Percentiles rank a stretch among this genome's conserved stretches.
Conservation (phyloP, 257 asterid species). For the Penstemon davidsonii region DNA sequence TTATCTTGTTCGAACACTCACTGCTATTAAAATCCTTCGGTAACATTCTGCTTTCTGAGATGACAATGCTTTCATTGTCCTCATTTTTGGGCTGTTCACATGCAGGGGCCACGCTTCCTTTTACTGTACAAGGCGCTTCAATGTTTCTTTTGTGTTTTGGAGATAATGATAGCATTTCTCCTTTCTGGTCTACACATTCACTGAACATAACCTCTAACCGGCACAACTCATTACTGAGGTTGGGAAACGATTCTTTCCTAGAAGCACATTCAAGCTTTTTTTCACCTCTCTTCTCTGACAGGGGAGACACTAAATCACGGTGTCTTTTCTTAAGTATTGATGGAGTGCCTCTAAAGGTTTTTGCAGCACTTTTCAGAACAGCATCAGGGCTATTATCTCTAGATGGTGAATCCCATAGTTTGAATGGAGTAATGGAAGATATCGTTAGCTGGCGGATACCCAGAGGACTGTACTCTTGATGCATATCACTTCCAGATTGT, state of each 20-base stretch:
- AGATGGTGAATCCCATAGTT: conserved; percentile 88
- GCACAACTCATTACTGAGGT: conserved; percentile 51
- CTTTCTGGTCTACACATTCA: conserved; percentile 46
- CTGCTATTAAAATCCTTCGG: conserved; percentile 29
- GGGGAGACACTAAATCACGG: conserved; percentile 84
- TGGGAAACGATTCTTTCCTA: conserved; percentile 47
- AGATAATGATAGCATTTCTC: conserved; percentile 28
- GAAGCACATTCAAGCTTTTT: conserved; percentile 62
- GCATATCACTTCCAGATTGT: conserved; percentile 70
- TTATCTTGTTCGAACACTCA: conserved; percentile 27
- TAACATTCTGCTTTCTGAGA: conserved; percentile 34
- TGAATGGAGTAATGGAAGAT: conserved; percentile 74
- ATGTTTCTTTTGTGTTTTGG: conserved; percentile 30
- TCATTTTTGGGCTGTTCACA: conserved; percentile 32
- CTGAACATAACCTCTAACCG: conserved; percentile 69
- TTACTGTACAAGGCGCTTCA: conserved; percentile 43
- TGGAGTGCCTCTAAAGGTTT: conserved; percentile 74
- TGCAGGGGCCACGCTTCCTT: conserved; percentile 55
- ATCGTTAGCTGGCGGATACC: conserved; percentile 90
- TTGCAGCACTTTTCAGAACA: conserved; percentile 84
- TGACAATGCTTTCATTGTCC: conserved; percentile 25
- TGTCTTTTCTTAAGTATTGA: conserved; percentile 89
- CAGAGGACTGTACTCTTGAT: conserved; percentile 90
- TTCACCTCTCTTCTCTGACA: conserved; percentile 76
- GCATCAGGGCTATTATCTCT: conserved; percentile 74